Conservation (phyloP, 2,329 filamentous ascomycete genomes). For the Verticillium dahliae region DNA sequence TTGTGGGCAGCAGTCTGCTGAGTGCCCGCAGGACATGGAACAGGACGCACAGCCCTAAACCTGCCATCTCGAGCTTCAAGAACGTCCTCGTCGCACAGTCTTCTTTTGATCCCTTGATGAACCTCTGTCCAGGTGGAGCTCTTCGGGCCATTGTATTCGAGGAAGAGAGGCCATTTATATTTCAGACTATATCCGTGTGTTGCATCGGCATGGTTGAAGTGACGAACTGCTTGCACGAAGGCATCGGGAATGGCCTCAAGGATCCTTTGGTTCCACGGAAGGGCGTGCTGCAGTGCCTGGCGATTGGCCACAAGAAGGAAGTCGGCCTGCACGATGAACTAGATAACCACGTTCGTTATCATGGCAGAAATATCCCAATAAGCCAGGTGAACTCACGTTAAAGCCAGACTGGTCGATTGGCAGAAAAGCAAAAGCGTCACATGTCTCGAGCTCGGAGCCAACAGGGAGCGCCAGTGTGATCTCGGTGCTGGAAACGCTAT, state of each 20-base stretch:
- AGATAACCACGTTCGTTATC: neutral
- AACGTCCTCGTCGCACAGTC: neutral
- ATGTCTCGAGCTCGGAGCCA: constrained; percentile 1
- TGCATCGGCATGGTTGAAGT: neutral
- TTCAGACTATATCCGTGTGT: neutral
- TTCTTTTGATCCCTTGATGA: neutral
- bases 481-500: neutral
- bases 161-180: constrained; percentile 1
- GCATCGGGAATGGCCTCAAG: neutral
- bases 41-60: neutral
- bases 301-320: constrained; percentile 17
- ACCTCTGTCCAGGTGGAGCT: neutral
- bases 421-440: constrained; percentile 15
- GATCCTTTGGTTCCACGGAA: constrained; percentile 10
- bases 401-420: constrained; percentile 12
- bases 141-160: neutral
- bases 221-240: constrained; percentile 3
- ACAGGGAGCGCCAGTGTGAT: constrained; percentile 16
- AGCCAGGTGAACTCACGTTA: constrained; percentile 14
- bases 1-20: neutral
- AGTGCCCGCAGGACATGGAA: neutral
- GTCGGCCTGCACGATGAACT: constrained; percentile 21
- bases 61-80: neutral
- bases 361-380: constrained; percentile 2
- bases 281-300: constrained; percentile 12